These are phyloP conservation scores for Tuber melanosporum DNA, from an alignment of 495 filamentous ascomycete species.

Conservation along the genomic window DNA sequence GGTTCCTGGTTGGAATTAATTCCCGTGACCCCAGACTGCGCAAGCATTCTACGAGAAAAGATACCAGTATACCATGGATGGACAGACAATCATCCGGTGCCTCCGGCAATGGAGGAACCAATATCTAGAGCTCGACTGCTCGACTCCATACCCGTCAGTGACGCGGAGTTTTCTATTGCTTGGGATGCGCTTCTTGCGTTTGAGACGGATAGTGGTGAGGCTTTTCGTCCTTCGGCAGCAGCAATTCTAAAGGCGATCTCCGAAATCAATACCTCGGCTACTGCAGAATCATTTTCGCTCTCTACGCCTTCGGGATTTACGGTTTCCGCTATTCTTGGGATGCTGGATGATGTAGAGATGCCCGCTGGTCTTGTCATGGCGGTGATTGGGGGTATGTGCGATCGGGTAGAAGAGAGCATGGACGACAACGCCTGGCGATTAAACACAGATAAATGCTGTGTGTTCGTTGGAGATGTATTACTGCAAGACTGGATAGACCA, in stretches of 20 bases:
- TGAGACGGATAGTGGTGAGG: constrained; percentile 36
- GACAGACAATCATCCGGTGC: neutral
- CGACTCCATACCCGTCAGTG: constrained; percentile 48
- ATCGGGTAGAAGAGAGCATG: constrained; percentile 7
- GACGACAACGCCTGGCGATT: constrained; percentile 11
- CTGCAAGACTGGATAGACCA: constrained; percentile 23
- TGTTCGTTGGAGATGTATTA: constrained; percentile 15
- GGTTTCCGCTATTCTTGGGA: constrained; percentile 13
- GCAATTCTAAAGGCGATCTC: constrained; percentile 48
- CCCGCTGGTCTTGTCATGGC: constrained; percentile 25
- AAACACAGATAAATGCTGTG: constrained; percentile 12
- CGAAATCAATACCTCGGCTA: constrained; percentile 47
- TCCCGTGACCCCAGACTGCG: constrained; percentile 18
- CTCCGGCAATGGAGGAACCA: neutral
- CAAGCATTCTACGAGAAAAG: constrained; percentile 18
- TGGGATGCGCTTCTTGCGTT: constrained; percentile 52
- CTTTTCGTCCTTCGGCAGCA: constrained; percentile 47
- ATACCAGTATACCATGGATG: constrained; percentile 18
- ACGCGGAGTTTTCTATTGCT: constrained; percentile 46
- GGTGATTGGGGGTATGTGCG: constrained; percentile 19
- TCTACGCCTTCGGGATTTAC: constrained; percentile 32
- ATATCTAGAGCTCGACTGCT: constrained; percentile 37
- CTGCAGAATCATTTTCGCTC: constrained; percentile 47
- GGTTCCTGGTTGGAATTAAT: constrained; percentile 31
- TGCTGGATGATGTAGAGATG: constrained; percentile 28